A percentile compares a stretch with the other conserved stretches of the same genome.
phyloP scores from a whole-genome alignment of 129 eudicot genomes.

The Flaveria sonorensis region DNA sequence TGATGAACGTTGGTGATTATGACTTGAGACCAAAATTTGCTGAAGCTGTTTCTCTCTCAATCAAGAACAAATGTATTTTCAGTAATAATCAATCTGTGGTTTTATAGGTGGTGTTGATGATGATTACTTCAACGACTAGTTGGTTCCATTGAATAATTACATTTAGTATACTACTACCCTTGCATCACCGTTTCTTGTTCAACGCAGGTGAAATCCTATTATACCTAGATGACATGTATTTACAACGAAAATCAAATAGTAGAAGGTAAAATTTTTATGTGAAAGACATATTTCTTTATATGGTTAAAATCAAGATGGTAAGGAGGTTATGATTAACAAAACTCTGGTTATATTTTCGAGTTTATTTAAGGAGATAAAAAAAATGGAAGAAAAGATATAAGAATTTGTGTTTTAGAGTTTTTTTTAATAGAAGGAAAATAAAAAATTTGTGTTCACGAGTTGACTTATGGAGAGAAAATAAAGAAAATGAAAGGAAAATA shows the following conservation, averaged over 20 bases:
- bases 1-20: slow-evolving; percentile 32
- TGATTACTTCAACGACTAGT: slow-evolving; percentile 33
- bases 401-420: too few relatives aligned
- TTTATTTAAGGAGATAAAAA: too few relatives aligned
- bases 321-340: too few relatives aligned
- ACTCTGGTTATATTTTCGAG: too few relatives aligned
- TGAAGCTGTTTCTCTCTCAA: slow-evolving; percentile 30
- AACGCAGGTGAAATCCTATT: slow-evolving; percentile 12
- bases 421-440: too few relatives aligned
- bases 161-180: neutral
- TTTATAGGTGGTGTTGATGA: slow-evolving; percentile 18
- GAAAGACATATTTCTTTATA: too few relatives aligned
- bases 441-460: too few relatives aligned
- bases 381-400: too few relatives aligned
- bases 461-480: too few relatives aligned
- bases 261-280: too few relatives aligned
- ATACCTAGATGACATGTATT: neutral
- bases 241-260: neutral
- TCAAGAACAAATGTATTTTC: slow-evolving; percentile 6
- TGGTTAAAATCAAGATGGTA: neutral
- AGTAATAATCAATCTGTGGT: slow-evolving; percentile 4
- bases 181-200: slow-evolving; percentile 19
- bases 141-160: slow-evolving; percentile 23
- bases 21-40: slow-evolving; percentile 46
- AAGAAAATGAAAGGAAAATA: too few relatives aligned